Base-by-base conservation (phyloP, 768 basidiomycete genomes). In the Agrocybe pediades region DNA sequence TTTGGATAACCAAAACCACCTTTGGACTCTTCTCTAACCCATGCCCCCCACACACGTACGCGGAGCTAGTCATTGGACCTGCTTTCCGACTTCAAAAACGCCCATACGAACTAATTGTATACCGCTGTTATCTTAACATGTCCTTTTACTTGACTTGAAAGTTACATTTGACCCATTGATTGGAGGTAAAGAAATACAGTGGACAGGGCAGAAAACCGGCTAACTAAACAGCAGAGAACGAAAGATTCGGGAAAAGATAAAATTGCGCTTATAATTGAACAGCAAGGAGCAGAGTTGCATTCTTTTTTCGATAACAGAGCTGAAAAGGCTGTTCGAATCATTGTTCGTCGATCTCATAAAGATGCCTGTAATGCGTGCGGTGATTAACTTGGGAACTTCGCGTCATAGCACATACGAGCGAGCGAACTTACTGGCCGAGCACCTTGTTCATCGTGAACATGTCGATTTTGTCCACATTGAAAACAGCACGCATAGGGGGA, bases 371-470 rank as follows among this genome's bases (percentile, higher is more conserved):
- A 23, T 11, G 29, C 25, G 46, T 17, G 48, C 20, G 58, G 43
- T 52, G 17, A 50, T 47, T 49, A 48, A 48, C 21, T 23, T 45
- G 19, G 27, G 24, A 40, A 25, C 41, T 24, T n/a, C 30, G 33
- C 9, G 40, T 41, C 23, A 36, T 36, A 36, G 33, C 17, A 24
- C n/a, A 15, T 43, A 11, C 36, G n/a, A 47, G 24, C 51, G 27
- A 51, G 11, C 24, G 24, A 15, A 73, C 81, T 68, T 61, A 93
- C 88, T 86, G 76, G 66, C 89, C 88, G 52, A 96, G 74, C 23
- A 88, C 80, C 71, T 95, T 93, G 79, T 95, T 96, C 94, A 96
- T 96, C 60, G 78, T 85, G 74, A 96, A 95, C 92, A 95, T 95
- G 71, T 92, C 85, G 52, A 97, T 83, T 67, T 85, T 89, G 58